phyloP scores from a whole-genome alignment of 345 rosid genomes.

The Syzygium aromaticum region DNA sequence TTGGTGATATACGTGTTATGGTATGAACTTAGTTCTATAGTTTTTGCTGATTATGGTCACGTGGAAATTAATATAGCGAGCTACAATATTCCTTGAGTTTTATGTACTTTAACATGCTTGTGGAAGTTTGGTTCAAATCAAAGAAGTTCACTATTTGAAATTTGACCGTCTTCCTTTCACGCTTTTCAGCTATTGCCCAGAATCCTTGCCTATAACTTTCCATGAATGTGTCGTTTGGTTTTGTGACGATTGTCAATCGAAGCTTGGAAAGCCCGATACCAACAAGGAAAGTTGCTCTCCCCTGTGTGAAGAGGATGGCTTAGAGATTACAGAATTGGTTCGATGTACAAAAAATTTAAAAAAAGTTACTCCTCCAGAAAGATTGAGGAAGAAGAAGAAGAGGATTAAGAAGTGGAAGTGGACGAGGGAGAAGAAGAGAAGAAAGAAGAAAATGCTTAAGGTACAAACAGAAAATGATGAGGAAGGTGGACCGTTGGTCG shows the following conservation, averaged over 20 bases:
- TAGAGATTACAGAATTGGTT: background rate
- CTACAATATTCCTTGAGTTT: background rate
- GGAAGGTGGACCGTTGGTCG: background rate
- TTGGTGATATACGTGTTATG: too few species aligned
- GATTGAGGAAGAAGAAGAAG: background rate
- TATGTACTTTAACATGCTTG: too few species aligned
- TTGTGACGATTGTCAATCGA: slow-evolving; percentile 43
- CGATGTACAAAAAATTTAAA: background rate
- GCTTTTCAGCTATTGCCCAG: too few species aligned
- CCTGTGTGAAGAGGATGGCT: background rate
- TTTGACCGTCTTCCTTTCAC: background rate
- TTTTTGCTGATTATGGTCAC: background rate
- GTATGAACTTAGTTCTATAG: background rate
- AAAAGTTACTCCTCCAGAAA: background rate
- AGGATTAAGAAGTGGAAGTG: background rate
- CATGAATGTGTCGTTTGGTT: slow-evolving; percentile 41
- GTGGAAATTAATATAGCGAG: too few species aligned
- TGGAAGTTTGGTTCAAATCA: background rate
- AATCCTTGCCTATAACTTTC: background rate
- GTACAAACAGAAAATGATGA: background rate
- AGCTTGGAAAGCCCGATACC: background rate
- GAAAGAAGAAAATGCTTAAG: background rate
- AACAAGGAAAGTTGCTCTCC: background rate
- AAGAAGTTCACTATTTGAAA: background rate
- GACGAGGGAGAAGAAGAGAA: background rate